These are phyloP conservation scores for Colletotrichum sp. DNA, from an alignment of 2,329 filamentous ascomycete species.

Conservation along the genomic window DNA sequence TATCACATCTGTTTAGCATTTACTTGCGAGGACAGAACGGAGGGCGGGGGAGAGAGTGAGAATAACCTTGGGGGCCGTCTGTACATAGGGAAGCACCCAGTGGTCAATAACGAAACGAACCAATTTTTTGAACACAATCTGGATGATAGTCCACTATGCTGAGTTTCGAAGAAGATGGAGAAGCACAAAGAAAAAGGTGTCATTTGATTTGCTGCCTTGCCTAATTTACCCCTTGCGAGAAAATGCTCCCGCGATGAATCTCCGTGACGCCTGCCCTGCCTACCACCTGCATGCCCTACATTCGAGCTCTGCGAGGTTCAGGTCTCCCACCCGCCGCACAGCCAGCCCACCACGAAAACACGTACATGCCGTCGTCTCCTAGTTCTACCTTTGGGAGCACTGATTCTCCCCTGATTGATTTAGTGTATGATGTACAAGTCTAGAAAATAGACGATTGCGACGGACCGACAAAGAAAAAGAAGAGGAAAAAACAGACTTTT, in stretches of 20 bases:
- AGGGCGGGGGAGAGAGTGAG: neutral
- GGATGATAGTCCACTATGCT: neutral
- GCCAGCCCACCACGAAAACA: neutral
- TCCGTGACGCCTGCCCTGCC: neutral
- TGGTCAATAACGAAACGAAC: neutral
- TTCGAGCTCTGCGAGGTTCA: neutral
- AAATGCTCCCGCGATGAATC: neutral
- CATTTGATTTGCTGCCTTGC: neutral
- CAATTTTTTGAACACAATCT: neutral
- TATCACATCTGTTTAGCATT: slow-evolving; percentile 6
- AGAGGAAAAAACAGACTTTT: neutral
- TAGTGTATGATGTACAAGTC: slow-evolving; percentile 6
- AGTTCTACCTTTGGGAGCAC: neutral
- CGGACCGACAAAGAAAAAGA: neutral
- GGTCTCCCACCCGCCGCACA: neutral
- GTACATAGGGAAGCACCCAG: neutral
- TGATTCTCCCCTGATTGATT: neutral
- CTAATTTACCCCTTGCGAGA: neutral
- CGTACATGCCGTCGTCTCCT: neutral
- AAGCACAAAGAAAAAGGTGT: neutral
- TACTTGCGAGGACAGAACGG: neutral
- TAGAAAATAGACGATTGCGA: neutral
- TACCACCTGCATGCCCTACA: neutral
- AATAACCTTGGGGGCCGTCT: neutral
- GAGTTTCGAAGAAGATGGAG: neutral